phyloP scores from a whole-genome alignment of 2,329 filamentous ascomycete species.

The Scytalidium sp. region DNA sequence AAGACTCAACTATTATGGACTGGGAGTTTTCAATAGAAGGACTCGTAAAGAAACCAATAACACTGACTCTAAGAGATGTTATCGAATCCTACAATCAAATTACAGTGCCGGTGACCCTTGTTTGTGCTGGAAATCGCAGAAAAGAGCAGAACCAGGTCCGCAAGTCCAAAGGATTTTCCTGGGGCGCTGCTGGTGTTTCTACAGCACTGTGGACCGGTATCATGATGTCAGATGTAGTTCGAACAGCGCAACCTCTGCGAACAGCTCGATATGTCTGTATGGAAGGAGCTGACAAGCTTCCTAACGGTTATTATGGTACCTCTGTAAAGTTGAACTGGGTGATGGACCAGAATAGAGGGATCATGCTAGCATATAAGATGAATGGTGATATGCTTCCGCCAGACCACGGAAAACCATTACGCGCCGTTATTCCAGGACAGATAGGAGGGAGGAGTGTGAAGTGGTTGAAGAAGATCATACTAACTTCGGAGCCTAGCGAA shows the following conservation, averaged over 20 bases:
- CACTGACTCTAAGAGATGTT: constrained; percentile 68
- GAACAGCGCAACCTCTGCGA: constrained; percentile 62
- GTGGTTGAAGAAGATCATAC: constrained; percentile 79
- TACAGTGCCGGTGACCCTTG: constrained; percentile 83
- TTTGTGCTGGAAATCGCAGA: constrained; percentile 86
- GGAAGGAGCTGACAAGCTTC: constrained; percentile 83
- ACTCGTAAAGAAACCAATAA: constrained; percentile 74
- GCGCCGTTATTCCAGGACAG: constrained; percentile 83
- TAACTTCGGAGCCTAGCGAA: constrained; percentile 76
- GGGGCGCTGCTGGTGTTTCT: constrained; percentile 83
- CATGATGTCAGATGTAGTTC: constrained; percentile 68
- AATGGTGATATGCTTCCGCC: constrained; percentile 78
- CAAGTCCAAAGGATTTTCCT: constrained; percentile 92
- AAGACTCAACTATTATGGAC: constrained; percentile 67
- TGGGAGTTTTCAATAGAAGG: constrained; percentile 87
- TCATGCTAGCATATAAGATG: constrained; percentile 88
- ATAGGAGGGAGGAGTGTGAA: constrained; percentile 93
- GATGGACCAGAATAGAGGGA: constrained; percentile 76
- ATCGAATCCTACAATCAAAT: constrained; percentile 74
- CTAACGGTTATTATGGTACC: constrained; percentile 87
- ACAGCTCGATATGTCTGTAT: constrained; percentile 83
- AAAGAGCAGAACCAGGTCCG: constrained; percentile 91
- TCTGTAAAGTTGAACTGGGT: constrained; percentile 87
- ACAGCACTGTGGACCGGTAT: constrained; percentile 88
- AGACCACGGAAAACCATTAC: constrained; percentile 82